Percentiles rank a stretch among this genome's conserved stretches.
These are phyloP conservation scores for Lipomyces starkeyi DNA, from an alignment of 805 yeast genomes.

Conservation along the genomic window DNA sequence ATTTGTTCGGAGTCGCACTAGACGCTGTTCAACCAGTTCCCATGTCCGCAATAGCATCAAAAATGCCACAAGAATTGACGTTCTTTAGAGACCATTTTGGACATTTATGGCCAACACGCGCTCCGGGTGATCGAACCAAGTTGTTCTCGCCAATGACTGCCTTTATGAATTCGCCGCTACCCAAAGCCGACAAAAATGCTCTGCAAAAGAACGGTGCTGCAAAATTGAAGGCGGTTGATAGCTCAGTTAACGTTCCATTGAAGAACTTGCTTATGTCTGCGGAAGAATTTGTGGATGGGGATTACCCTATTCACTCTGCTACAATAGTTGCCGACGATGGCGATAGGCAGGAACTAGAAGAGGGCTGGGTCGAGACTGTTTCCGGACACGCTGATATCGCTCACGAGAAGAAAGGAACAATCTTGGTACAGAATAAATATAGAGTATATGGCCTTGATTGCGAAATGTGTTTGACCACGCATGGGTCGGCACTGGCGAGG, in stretches of 20 bases:
- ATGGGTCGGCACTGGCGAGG: slow-evolving; percentile 74
- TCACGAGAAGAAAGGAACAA: slow-evolving; percentile 7
- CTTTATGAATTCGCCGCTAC: slow-evolving; percentile 61
- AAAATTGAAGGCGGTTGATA: slow-evolving; percentile 40
- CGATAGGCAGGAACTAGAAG: slow-evolving; percentile 30
- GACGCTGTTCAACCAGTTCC: slow-evolving; percentile 25
- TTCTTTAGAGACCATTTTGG: slow-evolving; percentile 52
- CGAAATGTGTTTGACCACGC: slow-evolving; percentile 80
- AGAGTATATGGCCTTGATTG: slow-evolving; percentile 80
- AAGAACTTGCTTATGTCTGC: slow-evolving; percentile 59
- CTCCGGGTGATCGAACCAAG: slow-evolving; percentile 71
- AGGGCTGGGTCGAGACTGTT: slow-evolving; percentile 62
- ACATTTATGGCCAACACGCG: slow-evolving; percentile 55
- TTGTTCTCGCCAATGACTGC: slow-evolving; percentile 61
- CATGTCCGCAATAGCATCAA: background rate
- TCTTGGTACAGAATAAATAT: slow-evolving; percentile 25
- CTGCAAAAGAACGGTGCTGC: slow-evolving; percentile 44
- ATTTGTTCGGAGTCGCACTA: slow-evolving; percentile 51
- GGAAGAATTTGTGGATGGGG: slow-evolving; percentile 56
- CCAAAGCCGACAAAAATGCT: slow-evolving; percentile 60
- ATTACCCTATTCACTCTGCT: slow-evolving; percentile 66
- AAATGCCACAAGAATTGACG: slow-evolving; percentile 38
- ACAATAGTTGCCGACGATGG: slow-evolving; percentile 26
- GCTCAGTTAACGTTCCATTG: slow-evolving; percentile 31
- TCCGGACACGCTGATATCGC: slow-evolving; percentile 51